These are phyloP conservation scores for Brasenia schreberi DNA, from an alignment of 164 flowering plant species.

Conservation along the genomic window DNA sequence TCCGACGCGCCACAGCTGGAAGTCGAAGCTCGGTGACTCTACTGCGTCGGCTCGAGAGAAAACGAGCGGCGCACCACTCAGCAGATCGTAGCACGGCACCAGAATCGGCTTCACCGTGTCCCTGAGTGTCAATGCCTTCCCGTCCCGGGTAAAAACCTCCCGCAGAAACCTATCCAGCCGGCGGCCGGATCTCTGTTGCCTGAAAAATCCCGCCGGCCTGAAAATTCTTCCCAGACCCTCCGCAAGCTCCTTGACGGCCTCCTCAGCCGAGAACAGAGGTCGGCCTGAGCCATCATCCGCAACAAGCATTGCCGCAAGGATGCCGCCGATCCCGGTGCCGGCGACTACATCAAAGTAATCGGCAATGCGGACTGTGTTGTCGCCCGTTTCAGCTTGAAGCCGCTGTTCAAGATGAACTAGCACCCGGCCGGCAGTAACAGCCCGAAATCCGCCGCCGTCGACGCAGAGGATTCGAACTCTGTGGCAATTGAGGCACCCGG, in stretches of 20 bases:
- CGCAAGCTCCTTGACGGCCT: constrained; percentile 19
- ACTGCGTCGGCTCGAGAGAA: constrained; percentile 47
- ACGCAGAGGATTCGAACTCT: constrained; percentile 22
- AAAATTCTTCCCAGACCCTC: constrained; percentile 12
- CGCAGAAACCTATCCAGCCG: constrained; percentile 17
- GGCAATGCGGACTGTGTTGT: constrained; percentile 23
- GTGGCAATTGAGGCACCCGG: constrained; percentile 5
- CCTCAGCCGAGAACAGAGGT: constrained; percentile 27
- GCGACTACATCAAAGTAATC: constrained; percentile 40
- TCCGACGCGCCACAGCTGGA: constrained; percentile 37
- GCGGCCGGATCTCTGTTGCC: constrained; percentile 9
- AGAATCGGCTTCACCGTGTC: constrained; percentile 38
- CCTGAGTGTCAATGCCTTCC: constrained; percentile 24
- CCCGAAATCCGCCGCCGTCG: constrained; percentile 31
- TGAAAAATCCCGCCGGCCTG: constrained; percentile 12
- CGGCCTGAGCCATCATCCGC: constrained; percentile 28
- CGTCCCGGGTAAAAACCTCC: constrained; percentile 15
- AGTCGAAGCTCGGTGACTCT: constrained; percentile 34
- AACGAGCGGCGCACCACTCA: constrained; percentile 34
- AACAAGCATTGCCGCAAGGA: constrained; percentile 30
- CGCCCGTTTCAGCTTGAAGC: constrained; percentile 23
- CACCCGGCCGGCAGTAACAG: constrained; percentile 21
- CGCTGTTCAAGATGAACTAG: constrained; percentile 25
- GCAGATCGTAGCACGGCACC: constrained; percentile 41
- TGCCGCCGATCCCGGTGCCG: constrained; percentile 43